Conservation (phyloP, 306 rosid species). For the Macrotyloma uniflorum region DNA sequence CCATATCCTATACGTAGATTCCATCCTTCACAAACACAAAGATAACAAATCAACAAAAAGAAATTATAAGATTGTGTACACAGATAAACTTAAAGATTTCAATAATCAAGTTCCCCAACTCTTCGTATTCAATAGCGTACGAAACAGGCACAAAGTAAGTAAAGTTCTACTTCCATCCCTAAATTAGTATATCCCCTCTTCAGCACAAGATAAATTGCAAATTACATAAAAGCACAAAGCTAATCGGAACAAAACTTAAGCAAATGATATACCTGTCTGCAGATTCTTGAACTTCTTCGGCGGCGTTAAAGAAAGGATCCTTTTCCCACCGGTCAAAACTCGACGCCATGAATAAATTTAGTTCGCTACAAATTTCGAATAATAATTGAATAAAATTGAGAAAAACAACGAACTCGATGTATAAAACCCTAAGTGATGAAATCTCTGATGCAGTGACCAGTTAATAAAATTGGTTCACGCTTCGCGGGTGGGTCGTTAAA, state of each 20-base stretch:
- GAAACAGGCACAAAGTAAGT: not conserved
- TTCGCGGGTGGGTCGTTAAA: not conserved
- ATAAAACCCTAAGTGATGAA: constrained; percentile 41
- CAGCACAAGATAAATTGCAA: not conserved
- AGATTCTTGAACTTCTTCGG: constrained; percentile 97
- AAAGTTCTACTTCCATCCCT: not conserved
- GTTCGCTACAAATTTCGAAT: constrained; percentile 12
- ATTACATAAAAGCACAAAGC: not conserved
- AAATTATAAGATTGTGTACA: constrained; percentile 12
- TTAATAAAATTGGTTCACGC: not conserved
- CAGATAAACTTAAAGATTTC: constrained; percentile 4
- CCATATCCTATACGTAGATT: constrained; percentile 86
- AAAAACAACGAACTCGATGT: not conserved
- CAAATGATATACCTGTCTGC: constrained; percentile 74
- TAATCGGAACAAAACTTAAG: not conserved
- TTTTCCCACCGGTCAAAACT: constrained; percentile 96
- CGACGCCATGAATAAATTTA: constrained; percentile 65
- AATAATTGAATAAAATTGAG: not conserved
- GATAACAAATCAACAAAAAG: constrained; percentile 28
- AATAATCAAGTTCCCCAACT: not conserved
- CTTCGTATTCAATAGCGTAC: not conserved
- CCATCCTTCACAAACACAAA: constrained; percentile 67
- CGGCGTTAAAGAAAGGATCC: constrained; percentile 88
- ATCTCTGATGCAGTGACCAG: not conserved
- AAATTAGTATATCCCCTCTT: not conserved